These are phyloP conservation scores for Fusarium pseudocircinatum DNA, from an alignment of 2,329 filamentous ascomycete genomes.

Conservation along the genomic window DNA sequence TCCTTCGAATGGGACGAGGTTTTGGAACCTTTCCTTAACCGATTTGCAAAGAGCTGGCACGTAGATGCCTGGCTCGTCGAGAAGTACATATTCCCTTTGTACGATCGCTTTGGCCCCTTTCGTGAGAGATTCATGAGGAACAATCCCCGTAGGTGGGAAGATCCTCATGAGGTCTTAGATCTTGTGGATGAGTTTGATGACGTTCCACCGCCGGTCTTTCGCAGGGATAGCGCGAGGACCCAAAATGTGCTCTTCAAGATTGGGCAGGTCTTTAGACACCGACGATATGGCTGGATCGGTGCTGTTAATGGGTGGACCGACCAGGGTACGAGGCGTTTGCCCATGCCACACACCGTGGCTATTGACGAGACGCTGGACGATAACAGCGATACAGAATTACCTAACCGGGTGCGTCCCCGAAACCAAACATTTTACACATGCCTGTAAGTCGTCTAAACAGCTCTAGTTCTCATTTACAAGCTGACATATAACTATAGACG, in stretches of 20 bases:
- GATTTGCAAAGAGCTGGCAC: constrained; percentile 50
- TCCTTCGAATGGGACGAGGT: constrained; percentile 67
- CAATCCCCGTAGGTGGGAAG: constrained; percentile 41
- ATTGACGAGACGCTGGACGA: constrained; percentile 42
- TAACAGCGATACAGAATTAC: constrained; percentile 43
- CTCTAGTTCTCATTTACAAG: background rate
- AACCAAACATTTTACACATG: constrained; percentile 77
- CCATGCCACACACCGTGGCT: constrained; percentile 41
- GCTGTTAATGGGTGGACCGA: constrained; percentile 90
- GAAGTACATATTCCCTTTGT: constrained; percentile 70
- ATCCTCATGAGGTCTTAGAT: constrained; percentile 45
- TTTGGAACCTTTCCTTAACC: constrained; percentile 70
- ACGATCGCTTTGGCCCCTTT: constrained; percentile 54
- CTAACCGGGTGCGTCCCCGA: constrained; percentile 40
- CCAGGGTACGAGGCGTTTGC: constrained; percentile 48
- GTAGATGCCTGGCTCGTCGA: constrained; percentile 79
- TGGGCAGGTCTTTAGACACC: constrained; percentile 87
- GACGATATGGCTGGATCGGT: constrained; percentile 80
- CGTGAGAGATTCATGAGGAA: constrained; percentile 43
- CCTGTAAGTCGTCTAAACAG: constrained; percentile 68
- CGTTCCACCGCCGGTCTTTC: constrained; percentile 50
- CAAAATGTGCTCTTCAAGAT: constrained; percentile 65
- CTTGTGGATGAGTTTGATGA: constrained; percentile 58
- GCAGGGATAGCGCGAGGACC: constrained; percentile 39
- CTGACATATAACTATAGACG: constrained; percentile 38